Evolutionary conservation across 2,329 filamentous ascomycete species (phyloP).

Genomic region (Phyllosticta capitalensis): DNA sequence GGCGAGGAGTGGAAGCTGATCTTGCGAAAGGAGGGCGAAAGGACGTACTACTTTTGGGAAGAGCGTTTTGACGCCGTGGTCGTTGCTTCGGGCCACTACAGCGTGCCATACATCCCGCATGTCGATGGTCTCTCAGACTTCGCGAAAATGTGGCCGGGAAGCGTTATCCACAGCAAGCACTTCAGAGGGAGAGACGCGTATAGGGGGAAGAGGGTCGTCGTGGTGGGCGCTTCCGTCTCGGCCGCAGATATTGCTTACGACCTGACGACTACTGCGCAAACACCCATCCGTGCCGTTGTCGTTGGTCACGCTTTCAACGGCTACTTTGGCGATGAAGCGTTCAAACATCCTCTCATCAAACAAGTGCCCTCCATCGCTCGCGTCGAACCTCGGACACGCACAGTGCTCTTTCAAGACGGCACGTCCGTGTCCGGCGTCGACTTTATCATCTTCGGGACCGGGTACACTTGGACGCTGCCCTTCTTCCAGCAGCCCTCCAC

Average conservation of each 20-base stretch:
- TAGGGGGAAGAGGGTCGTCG: slow-evolving; percentile 39
- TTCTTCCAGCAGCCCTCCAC: slow-evolving; percentile 30
- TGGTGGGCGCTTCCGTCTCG: slow-evolving; percentile 56
- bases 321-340: slow-evolving; percentile 51
- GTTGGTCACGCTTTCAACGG: slow-evolving; percentile 42
- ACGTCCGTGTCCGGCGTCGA: slow-evolving; percentile 46
- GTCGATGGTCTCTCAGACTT: slow-evolving; percentile 42
- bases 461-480: slow-evolving; percentile 55
- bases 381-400: slow-evolving; percentile 33
- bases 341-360: slow-evolving; percentile 47
- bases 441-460: slow-evolving; percentile 56
- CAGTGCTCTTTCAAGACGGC: slow-evolving; percentile 50
- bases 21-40: slow-evolving; percentile 33
- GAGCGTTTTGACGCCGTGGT: slow-evolving; percentile 54
- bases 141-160: slow-evolving; percentile 38
- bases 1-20: slow-evolving; percentile 44
- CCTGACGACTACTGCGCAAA: slow-evolving; percentile 36
- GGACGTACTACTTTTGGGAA: slow-evolving; percentile 50
- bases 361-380: slow-evolving; percentile 40
- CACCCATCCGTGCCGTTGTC: slow-evolving; percentile 45
- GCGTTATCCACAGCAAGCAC: slow-evolving; percentile 47
- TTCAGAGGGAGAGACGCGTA: slow-evolving; percentile 41
- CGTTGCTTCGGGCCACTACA: slow-evolving; percentile 52
- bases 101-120: slow-evolving; percentile 46
- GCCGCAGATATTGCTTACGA: slow-evolving; percentile 53